Percentiles rank a stretch among this genome's conserved stretches.
Conservation (phyloP, 2,329 filamentous ascomycete species). For the Orbilia blumenaviensis region DNA sequence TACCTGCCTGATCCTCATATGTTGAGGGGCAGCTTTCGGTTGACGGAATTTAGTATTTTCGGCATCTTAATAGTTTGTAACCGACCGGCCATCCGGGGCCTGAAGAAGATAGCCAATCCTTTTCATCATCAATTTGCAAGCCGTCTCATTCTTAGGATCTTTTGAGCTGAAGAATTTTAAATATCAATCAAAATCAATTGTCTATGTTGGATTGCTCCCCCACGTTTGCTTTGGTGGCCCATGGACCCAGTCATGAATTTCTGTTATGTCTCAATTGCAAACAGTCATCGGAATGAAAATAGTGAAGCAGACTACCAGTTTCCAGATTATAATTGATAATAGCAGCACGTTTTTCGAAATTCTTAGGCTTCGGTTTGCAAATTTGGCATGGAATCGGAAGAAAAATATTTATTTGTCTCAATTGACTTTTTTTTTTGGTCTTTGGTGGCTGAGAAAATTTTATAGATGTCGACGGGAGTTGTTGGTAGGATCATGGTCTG, state of each 20-base stretch:
- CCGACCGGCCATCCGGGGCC: too few relatives aligned
- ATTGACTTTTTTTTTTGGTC: not conserved
- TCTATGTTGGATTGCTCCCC: not conserved
- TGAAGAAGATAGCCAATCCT: not conserved
- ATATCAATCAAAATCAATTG: not conserved
- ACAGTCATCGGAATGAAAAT: slow-evolving; percentile 37
- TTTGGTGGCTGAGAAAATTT: slow-evolving; percentile 10
- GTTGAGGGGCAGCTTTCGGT: not conserved
- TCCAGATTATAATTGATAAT: slow-evolving; percentile 14
- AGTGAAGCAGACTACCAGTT: slow-evolving; percentile 13
- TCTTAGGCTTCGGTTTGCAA: not conserved
- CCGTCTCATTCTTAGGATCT: not conserved
- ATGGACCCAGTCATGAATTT: not conserved
- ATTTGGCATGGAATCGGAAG: not conserved
- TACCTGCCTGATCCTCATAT: not conserved
- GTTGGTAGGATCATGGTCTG: not conserved
- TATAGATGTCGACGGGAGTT: not conserved
- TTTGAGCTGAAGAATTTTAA: not conserved
- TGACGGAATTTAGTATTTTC: not conserved
- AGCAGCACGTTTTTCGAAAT: not conserved
- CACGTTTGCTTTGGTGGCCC: slow-evolving; percentile 4
- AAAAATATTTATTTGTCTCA: not conserved
- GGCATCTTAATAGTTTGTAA: not conserved
- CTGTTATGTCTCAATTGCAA: slow-evolving; percentile 10
- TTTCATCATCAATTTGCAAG: not conserved